phyloP scores from a whole-genome alignment of 164 flowering plant genomes.

The Vitis rotundifolia region DNA sequence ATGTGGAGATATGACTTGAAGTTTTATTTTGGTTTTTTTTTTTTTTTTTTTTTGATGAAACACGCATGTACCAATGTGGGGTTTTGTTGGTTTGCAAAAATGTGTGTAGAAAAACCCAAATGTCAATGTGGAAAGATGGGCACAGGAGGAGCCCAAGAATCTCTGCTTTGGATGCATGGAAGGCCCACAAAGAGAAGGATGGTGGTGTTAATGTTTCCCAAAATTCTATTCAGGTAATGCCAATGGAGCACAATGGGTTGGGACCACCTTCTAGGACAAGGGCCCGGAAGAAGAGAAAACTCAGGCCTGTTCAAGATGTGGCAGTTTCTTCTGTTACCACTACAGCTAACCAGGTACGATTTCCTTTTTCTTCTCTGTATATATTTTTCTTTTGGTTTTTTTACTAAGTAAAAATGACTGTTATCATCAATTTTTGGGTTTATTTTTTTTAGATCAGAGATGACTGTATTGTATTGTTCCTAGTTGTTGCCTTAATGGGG shows the following conservation, averaged over 20 bases:
- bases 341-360: slow-evolving; percentile 1
- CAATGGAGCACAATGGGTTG: background rate
- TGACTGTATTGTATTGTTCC: no score
- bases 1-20: background rate
- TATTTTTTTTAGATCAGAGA: no score
- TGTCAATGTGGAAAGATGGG: slow-evolving; percentile 28
- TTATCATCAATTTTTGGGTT: no score
- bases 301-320: slow-evolving; percentile 22
- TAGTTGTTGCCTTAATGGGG: no score
- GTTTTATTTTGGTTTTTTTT: background rate
- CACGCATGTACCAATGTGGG: slow-evolving; percentile 7
- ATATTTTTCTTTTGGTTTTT: background rate
- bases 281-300: slow-evolving; percentile 22
- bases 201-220: background rate
- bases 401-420: background rate
- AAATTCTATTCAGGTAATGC: background rate
- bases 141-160: slow-evolving; percentile 45
- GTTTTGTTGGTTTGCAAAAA: background rate
- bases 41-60: background rate
- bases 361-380: background rate
- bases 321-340: slow-evolving; percentile 7
- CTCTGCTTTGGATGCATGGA: slow-evolving; percentile 20
- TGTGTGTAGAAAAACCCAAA: slow-evolving; percentile 19
- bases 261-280: slow-evolving; percentile 27
- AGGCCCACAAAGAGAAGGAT: slow-evolving; percentile 17